Conservation (phyloP, 1,139 yeast genomes). For the Lodderomyces elongisporus region DNA sequence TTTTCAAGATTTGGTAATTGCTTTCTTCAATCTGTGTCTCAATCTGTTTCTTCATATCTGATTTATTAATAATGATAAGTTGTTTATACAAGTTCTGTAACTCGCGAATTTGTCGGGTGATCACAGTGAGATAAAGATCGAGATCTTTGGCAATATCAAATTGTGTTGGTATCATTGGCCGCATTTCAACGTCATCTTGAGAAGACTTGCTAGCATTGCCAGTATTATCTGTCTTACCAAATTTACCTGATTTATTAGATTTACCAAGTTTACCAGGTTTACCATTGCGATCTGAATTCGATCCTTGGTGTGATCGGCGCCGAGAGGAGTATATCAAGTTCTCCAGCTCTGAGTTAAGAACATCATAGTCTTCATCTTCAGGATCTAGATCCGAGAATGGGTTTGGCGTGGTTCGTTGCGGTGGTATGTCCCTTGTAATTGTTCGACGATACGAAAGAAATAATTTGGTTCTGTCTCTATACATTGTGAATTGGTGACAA, state of each 20-base stretch:
- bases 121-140: constrained; percentile 51
- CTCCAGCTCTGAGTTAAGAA: constrained; percentile 20
- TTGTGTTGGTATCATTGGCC: constrained; percentile 69
- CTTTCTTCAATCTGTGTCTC: constrained; percentile 68
- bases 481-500: constrained; percentile 42
- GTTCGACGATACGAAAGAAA: constrained; percentile 70
- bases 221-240: constrained; percentile 2
- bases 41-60: constrained; percentile 69
- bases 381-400: constrained; percentile 40
- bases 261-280: too few species aligned
- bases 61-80: constrained; percentile 80
- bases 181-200: constrained; percentile 39
- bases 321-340: constrained; percentile 32
- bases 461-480: constrained; percentile 69
- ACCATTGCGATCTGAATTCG: background rate
- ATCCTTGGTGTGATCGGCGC: background rate
- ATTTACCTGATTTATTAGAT: background rate
- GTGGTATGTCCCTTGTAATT: constrained; percentile 42
- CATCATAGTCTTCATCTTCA: constrained; percentile 40
- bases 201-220: constrained; percentile 1
- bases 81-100: constrained; percentile 71
- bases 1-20: constrained; percentile 67
- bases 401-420: constrained; percentile 13
- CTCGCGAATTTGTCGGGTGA: constrained; percentile 48
- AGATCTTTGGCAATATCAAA: constrained; percentile 70